Percentiles rank a stretch among this genome's conserved stretches.
Conservation (phyloP, 2,329 filamentous ascomycete genomes). For the Cladosporium cucumerinum region DNA sequence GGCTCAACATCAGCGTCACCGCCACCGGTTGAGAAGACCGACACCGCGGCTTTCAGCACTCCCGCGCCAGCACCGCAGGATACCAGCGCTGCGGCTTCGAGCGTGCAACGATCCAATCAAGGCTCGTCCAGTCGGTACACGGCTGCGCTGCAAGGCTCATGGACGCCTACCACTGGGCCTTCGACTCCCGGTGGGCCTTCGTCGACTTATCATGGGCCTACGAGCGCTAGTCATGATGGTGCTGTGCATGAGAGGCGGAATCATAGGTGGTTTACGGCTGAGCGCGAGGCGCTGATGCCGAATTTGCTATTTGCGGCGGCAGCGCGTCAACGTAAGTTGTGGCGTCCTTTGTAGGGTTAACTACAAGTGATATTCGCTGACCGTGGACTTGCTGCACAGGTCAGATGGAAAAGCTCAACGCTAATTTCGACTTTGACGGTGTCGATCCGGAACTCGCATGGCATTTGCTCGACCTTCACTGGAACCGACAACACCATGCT, state of each 20-base stretch:
- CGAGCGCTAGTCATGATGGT: conserved; percentile 13
- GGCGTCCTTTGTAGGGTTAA: background rate
- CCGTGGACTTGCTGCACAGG: background rate
- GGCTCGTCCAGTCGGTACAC: conserved; percentile 1
- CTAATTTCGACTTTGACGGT: conserved; percentile 52
- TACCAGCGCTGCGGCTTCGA: background rate
- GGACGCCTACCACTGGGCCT: conserved; percentile 7
- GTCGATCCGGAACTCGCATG: conserved; percentile 52
- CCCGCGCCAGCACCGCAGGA: background rate
- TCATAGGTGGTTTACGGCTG: conserved; percentile 11
- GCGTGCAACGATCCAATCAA: background rate
- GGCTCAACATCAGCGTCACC: conserved; percentile 5
- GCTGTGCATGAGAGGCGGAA: conserved; percentile 5
- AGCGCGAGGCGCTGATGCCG: conserved; percentile 24
- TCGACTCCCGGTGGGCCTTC: conserved; percentile 1
- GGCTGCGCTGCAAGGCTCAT: background rate
- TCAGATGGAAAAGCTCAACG: conserved; percentile 13
- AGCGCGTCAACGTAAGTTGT: conserved; percentile 2
- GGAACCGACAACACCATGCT: conserved; percentile 26
- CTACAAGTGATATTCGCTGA: background rate
- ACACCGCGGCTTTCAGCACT: background rate
- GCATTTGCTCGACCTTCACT: conserved; percentile 46
- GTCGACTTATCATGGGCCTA: conserved; percentile 12
- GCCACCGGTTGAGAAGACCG: background rate
- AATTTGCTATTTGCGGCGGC: conserved; percentile 35